A percentile compares a stretch with the other conserved stretches of the same genome.
Evolutionary conservation across 768 basidiomycete species (phyloP).

Genomic region (Infundibulicybe gibba): DNA sequence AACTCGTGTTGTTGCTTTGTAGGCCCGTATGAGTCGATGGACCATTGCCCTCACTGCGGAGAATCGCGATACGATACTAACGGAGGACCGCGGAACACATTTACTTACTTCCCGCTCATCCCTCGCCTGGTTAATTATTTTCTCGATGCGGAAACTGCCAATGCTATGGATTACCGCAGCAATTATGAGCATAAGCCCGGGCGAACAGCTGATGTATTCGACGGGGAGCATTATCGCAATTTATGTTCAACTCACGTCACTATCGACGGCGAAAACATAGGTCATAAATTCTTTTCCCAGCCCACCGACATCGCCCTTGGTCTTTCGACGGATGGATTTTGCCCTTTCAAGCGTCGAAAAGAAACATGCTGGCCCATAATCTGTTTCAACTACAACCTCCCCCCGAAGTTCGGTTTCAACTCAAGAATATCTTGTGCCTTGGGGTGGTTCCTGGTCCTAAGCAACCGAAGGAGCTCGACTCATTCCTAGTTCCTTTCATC

Average conservation of each 20-base stretch:
- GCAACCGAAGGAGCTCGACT: conserved; percentile 27
- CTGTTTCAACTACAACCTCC: conserved; percentile 19
- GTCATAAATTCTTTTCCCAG: conserved; percentile 26
- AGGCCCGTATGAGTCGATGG: conserved; percentile 12
- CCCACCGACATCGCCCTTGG: conserved; percentile 30
- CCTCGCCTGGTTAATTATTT: conserved; percentile 10
- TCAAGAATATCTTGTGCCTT: conserved; percentile 24
- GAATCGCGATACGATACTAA: neutral
- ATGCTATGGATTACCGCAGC: conserved; percentile 15
- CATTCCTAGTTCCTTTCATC: conserved; percentile 31
- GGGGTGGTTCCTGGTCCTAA: conserved; percentile 35
- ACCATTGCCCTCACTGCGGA: conserved; percentile 21
- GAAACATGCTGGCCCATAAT: conserved; percentile 31
- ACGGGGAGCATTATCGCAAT: conserved; percentile 19
- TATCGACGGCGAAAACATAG: conserved; percentile 15
- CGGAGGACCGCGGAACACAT: neutral
- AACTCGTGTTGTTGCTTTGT: conserved; percentile 26
- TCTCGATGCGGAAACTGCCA: conserved; percentile 2
- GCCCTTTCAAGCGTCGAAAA: conserved; percentile 19
- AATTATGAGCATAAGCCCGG: conserved; percentile 9
- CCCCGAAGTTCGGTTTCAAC: conserved; percentile 21
- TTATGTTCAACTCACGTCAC: conserved; percentile 15
- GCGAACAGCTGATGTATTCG: conserved; percentile 26
- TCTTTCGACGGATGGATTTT: conserved; percentile 31
- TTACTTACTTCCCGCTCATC: conserved; percentile 22